phyloP scores from a whole-genome alignment of 2,329 filamentous ascomycete genomes.

The Cladosporium sp. region DNA sequence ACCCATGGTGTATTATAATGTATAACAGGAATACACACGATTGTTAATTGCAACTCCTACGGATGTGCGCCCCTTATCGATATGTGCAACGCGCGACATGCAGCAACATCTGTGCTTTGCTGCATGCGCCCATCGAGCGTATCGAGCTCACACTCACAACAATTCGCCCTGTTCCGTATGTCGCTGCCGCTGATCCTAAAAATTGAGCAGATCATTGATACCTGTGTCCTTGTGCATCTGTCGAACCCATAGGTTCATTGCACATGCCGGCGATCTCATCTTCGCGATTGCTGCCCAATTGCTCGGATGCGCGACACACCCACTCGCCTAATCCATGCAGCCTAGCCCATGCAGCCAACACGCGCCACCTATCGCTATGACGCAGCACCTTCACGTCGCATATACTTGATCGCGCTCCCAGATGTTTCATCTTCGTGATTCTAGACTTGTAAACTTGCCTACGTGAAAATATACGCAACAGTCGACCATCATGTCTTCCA shows the following conservation, averaged over 20 bases:
- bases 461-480: no score
- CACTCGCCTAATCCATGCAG: not conserved
- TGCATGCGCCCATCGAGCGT: not conserved
- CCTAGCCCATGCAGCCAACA: slow-evolving; percentile 8
- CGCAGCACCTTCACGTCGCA: not conserved
- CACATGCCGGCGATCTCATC: no score
- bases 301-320: slow-evolving; percentile 6
- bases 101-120: not conserved
- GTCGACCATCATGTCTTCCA: not conserved
- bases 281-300: slow-evolving; percentile 3
- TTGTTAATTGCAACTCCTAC: no score
- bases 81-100: not conserved
- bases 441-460: no score
- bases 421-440: no score
- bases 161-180: no score
- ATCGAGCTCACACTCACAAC: not conserved
- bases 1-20: not conserved
- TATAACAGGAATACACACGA: no score
- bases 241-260: no score
- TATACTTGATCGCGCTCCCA: not conserved
- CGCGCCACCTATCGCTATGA: slow-evolving; percentile 8
- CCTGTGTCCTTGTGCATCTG: no score
- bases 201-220: no score
- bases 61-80: no score
- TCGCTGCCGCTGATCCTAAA: no score